Percentiles rank a stretch among this genome's conserved stretches.
Conservation (phyloP, 805 yeast species). For the Cyberlindnera subsufficiens region DNA sequence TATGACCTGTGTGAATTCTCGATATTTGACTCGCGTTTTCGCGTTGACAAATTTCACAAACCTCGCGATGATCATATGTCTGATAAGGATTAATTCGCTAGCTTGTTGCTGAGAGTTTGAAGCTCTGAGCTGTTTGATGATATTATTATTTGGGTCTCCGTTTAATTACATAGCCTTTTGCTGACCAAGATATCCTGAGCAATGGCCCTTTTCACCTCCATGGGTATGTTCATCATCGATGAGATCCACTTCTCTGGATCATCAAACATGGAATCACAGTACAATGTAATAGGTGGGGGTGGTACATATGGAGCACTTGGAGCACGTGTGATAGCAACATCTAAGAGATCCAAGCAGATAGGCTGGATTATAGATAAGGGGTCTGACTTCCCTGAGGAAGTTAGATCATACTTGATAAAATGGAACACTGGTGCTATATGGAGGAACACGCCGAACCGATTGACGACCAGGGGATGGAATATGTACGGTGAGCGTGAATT, state of each 20-base stretch:
- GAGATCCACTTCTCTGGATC: slow-evolving; percentile 57
- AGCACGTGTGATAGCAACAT: slow-evolving; percentile 49
- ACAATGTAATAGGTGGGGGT: slow-evolving; percentile 80
- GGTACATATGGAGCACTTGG: slow-evolving; percentile 81
- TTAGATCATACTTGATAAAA: slow-evolving; percentile 37
- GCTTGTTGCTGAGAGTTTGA: no score
- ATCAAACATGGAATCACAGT: slow-evolving; percentile 26
- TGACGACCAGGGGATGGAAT: slow-evolving; percentile 81
- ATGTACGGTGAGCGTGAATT: slow-evolving; percentile 58
- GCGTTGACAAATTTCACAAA: background rate
- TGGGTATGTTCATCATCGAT: slow-evolving; percentile 90
- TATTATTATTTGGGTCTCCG: background rate
- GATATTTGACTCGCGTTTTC: background rate
- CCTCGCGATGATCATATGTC: no score
- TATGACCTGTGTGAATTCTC: background rate
- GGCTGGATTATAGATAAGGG: slow-evolving; percentile 80
- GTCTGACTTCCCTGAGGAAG: slow-evolving; percentile 56
- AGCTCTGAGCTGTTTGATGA: background rate
- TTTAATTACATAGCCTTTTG: background rate
- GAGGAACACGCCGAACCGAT: slow-evolving; percentile 44
- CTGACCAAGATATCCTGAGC: no score
- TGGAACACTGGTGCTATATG: slow-evolving; percentile 63
- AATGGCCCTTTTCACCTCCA: slow-evolving; percentile 44
- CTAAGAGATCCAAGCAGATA: slow-evolving; percentile 34
- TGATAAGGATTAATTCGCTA: no score